These are phyloP conservation scores for Peziza echinospora DNA, from an alignment of 495 filamentous ascomycete genomes.

Conservation along the genomic window DNA sequence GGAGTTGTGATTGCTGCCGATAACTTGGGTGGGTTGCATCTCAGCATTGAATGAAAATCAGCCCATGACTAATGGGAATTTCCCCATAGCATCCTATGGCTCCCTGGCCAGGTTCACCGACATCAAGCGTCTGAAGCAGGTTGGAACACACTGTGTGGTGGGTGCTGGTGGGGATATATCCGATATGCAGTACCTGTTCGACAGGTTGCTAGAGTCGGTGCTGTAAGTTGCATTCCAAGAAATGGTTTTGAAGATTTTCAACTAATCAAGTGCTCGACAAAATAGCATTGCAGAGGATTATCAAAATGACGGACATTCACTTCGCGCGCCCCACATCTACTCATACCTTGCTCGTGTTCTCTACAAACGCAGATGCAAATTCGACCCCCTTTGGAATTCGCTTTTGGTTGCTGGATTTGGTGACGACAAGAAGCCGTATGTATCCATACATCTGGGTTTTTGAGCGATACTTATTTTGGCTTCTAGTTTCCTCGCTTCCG, in stretches of 20 bases:
- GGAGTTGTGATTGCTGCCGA: slow-evolving; percentile 93
- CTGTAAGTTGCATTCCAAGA: slow-evolving; percentile 5
- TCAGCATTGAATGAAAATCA: slow-evolving; percentile 2
- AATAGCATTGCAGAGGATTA: slow-evolving; percentile 65
- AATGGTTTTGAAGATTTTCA: too few relatives aligned
- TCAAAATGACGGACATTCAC: slow-evolving; percentile 26
- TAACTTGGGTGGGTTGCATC: slow-evolving; percentile 42
- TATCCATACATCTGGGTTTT: too few relatives aligned
- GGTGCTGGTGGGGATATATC: slow-evolving; percentile 93
- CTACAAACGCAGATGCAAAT: slow-evolving; percentile 80
- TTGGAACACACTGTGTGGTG: slow-evolving; percentile 57
- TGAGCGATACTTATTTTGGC: too few relatives aligned
- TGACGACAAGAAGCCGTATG: slow-evolving; percentile 42
- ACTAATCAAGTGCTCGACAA: too few relatives aligned
- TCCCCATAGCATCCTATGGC: slow-evolving; percentile 64
- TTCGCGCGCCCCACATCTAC: slow-evolving; percentile 41
- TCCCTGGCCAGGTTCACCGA: slow-evolving; percentile 92
- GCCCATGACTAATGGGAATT: slow-evolving; percentile 2
- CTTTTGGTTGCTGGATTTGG: slow-evolving; percentile 79
- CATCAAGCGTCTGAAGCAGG: slow-evolving; percentile 70
- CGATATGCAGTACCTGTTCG: slow-evolving; percentile 86
- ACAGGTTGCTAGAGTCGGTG: slow-evolving; percentile 68
- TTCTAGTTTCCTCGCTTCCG: slow-evolving; percentile 59
- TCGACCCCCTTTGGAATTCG: slow-evolving; percentile 95
- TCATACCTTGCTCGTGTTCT: slow-evolving; percentile 85